These are phyloP conservation scores for Hyaloscypha finlandica DNA, from an alignment of 495 filamentous ascomycete species.

Conservation along the genomic window DNA sequence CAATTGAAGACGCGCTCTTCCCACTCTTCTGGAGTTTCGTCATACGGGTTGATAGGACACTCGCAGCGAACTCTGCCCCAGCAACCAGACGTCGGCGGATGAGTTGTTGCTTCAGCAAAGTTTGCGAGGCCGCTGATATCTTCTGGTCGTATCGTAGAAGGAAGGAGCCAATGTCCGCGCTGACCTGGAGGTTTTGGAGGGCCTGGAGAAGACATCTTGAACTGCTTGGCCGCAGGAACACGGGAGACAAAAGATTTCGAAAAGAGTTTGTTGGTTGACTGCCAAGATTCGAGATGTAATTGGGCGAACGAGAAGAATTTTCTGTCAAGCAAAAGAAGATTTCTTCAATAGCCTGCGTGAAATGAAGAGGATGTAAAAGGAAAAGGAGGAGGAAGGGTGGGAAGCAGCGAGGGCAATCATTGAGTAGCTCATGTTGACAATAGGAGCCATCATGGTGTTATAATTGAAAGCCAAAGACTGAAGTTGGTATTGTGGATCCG, in stretches of 20 bases:
- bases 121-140: neutral
- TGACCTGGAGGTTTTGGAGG: neutral
- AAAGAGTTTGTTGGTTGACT: neutral
- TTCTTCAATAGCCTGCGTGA: neutral
- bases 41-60: neutral
- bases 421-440: neutral
- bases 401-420: neutral
- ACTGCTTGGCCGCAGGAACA: neutral
- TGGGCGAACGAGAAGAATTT: neutral
- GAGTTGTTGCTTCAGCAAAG: neutral
- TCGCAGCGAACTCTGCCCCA: neutral
- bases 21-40: neutral
- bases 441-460: slow-evolving; percentile 2
- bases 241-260: neutral
- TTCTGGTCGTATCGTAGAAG: neutral
- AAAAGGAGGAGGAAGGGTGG: neutral
- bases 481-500: neutral
- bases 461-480: neutral
- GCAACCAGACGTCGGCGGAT: neutral
- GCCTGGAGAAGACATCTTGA: neutral
- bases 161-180: neutral
- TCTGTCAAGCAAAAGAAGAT: neutral
- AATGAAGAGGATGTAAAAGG: no score
- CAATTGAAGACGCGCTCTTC: neutral
- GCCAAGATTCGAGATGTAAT: neutral